phyloP scores from a whole-genome alignment of 164 flowering plant species.

The Magnolia kwangsiensis region DNA sequence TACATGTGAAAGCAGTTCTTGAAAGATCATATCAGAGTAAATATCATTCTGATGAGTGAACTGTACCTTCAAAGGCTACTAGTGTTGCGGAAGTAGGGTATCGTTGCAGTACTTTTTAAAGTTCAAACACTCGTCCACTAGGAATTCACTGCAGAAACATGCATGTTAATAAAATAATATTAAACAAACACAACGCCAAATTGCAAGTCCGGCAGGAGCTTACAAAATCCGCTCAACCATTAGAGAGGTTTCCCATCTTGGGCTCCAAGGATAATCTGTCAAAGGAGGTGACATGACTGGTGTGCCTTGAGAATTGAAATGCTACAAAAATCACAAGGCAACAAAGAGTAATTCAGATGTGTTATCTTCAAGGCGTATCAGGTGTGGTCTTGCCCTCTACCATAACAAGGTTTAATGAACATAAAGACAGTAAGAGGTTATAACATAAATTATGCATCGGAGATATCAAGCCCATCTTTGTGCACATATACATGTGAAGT shows the following conservation, averaged over 20 bases:
- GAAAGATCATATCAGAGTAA: neutral
- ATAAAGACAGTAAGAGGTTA: neutral
- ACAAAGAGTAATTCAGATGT: neutral
- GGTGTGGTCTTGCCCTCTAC: too few relatives aligned
- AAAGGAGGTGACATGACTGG: conserved; percentile 58
- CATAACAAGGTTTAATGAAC: too few relatives aligned
- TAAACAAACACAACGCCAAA: neutral
- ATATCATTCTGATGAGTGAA: neutral
- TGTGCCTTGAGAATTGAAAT: conserved; percentile 51
- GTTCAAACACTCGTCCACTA: conserved; percentile 69
- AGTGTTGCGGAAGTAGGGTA: conserved; percentile 31
- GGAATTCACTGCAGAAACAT: conserved; percentile 58
- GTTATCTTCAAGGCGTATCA: too few relatives aligned
- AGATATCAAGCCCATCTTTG: neutral
- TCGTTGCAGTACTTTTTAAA: conserved; percentile 87
- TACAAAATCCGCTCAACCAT: conserved; percentile 87
- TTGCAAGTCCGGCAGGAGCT: conserved; percentile 24
- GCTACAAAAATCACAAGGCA: conserved; percentile 35
- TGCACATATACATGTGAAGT: neutral
- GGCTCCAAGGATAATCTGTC: conserved; percentile 89
- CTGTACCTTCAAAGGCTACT: neutral
- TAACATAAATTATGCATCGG: neutral
- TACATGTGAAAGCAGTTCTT: neutral
- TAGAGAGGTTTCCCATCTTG: conserved; percentile 75
- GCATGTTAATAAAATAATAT: neutral